Evolutionary conservation across 2,329 filamentous ascomycete species (phyloP).

Genomic region (Trichoderma pleuroti): DNA sequence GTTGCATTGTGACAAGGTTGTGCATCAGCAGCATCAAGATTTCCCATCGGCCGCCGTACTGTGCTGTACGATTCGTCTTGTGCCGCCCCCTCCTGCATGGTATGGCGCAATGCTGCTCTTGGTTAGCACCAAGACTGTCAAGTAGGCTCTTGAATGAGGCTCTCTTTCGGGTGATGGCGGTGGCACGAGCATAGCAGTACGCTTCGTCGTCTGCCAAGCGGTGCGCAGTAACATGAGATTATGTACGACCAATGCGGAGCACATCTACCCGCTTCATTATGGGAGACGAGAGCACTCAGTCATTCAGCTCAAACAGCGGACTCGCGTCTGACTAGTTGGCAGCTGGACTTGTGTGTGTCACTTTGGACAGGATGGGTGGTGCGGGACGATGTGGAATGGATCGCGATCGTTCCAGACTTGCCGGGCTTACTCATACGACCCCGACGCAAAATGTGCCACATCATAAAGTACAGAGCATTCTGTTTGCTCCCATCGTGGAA

Average conservation of each 20-base stretch:
- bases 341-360: neutral
- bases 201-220: neutral
- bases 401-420: neutral
- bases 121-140: neutral
- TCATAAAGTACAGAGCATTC: neutral
- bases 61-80: neutral
- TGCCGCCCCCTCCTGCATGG: neutral
- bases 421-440: neutral
- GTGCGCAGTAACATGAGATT: neutral
- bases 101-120: neutral
- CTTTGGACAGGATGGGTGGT: neutral
- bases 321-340: neutral
- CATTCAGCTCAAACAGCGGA: neutral
- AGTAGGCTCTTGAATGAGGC: neutral
- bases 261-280: neutral
- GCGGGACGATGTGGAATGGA: neutral
- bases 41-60: neutral
- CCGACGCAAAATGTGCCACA: neutral
- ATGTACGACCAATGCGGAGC: neutral
- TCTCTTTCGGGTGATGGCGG: neutral
- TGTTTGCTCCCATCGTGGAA: neutral
- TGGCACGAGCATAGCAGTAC: neutral
- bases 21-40: neutral
- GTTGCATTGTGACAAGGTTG: conserved; percentile 14
- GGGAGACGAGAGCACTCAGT: neutral